A percentile compares a stretch with the other conserved stretches of the same genome.
Evolutionary conservation across 2,329 filamentous ascomycete genomes (phyloP).

Genomic region (Neodidymelliopsis sp.): DNA sequence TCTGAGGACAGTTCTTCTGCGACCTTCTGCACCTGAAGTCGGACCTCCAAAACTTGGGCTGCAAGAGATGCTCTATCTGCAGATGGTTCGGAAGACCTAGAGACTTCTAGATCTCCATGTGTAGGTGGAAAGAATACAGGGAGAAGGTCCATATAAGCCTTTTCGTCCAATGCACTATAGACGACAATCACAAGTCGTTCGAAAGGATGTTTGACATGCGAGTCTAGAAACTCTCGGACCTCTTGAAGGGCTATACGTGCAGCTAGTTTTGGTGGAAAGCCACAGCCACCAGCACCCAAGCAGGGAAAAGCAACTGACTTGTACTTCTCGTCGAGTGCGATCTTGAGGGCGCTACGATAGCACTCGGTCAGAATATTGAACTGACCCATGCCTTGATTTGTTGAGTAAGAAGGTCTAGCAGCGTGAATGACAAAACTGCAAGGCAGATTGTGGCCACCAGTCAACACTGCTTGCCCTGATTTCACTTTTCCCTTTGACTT

Average conservation of each 20-base stretch:
- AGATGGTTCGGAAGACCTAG: slow-evolving; percentile 16
- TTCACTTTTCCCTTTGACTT: slow-evolving; percentile 21
- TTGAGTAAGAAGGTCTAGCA: slow-evolving; percentile 34
- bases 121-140: slow-evolving; percentile 46
- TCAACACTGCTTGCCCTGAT: slow-evolving; percentile 35
- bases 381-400: slow-evolving; percentile 27
- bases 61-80: slow-evolving; percentile 21
- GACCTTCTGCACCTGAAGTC: slow-evolving; percentile 27
- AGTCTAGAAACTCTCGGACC: slow-evolving; percentile 43
- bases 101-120: slow-evolving; percentile 37
- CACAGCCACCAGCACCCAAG: slow-evolving; percentile 41
- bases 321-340: slow-evolving; percentile 29
- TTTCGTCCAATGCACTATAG: slow-evolving; percentile 32
- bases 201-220: slow-evolving; percentile 26
- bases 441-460: slow-evolving; percentile 39
- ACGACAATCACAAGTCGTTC: slow-evolving; percentile 45
- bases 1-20: slow-evolving; percentile 20
- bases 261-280: slow-evolving; percentile 41
- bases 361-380: slow-evolving; percentile 42
- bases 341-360: slow-evolving; percentile 38
- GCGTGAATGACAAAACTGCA: slow-evolving; percentile 43
- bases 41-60: slow-evolving; percentile 26
- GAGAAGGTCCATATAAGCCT: slow-evolving; percentile 40
- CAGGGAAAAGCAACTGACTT: slow-evolving; percentile 47
- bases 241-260: slow-evolving; percentile 44